Conservation (phyloP, 1,284 basidiomycete genomes). For the Ustilago nuda region DNA sequence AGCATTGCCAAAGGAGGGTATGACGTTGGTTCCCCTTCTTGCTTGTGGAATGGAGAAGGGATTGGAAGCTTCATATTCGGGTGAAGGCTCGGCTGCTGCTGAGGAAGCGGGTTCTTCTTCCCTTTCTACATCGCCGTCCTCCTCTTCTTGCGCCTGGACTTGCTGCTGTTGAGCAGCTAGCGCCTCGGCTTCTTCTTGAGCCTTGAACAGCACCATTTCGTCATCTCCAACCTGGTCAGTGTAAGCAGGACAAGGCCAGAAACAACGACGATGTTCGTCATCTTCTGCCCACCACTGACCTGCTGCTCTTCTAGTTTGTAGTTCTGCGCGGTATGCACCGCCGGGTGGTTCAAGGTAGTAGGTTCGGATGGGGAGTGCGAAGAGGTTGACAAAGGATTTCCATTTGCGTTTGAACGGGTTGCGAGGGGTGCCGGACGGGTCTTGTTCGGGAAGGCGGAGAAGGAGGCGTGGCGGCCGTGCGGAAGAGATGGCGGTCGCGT, state of each 20-base stretch:
- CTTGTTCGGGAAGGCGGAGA: slow-evolving; percentile 11
- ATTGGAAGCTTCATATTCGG: not conserved
- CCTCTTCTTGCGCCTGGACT: slow-evolving; percentile 8
- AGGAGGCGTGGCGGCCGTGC: slow-evolving; percentile 11
- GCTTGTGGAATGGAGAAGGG: not conserved
- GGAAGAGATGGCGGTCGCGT: not conserved
- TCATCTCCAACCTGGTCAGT: slow-evolving; percentile 44
- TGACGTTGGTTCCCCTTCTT: not conserved
- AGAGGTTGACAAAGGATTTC: slow-evolving; percentile 48
- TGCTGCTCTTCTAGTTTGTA: slow-evolving; percentile 9
- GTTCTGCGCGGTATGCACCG: slow-evolving; percentile 24
- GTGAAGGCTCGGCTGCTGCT: not conserved
- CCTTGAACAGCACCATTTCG: slow-evolving; percentile 54
- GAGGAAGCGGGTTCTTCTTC: slow-evolving; percentile 6
- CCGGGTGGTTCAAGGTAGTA: slow-evolving; percentile 48
- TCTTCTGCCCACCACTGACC: slow-evolving; percentile 16
- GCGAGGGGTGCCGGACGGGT: slow-evolving; percentile 1
- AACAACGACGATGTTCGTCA: slow-evolving; percentile 10
- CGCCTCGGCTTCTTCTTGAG: slow-evolving; percentile 37
- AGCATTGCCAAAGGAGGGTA: slow-evolving; percentile 23
- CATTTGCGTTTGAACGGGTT: slow-evolving; percentile 47
- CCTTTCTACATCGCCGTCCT: slow-evolving; percentile 3
- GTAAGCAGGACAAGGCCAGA: slow-evolving; percentile 41
- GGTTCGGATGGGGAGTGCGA: slow-evolving; percentile 50
- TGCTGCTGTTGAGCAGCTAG: slow-evolving; percentile 17